Conservation (phyloP, 208 protist species). For the Naegleria lovaniensis region DNA sequence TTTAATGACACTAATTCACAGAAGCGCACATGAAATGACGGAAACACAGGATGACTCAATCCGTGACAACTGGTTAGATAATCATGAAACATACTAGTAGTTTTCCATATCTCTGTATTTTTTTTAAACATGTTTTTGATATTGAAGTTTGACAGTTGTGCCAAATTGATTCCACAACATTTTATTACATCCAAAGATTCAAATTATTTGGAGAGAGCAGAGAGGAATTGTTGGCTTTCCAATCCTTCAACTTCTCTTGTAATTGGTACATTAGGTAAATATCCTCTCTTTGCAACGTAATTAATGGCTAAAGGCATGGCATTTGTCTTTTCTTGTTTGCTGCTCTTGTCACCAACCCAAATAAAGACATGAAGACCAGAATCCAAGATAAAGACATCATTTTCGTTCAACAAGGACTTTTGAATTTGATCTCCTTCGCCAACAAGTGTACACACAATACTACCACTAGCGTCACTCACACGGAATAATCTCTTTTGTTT, state of each 20-base stretch:
- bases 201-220: background rate
- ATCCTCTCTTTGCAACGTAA: background rate
- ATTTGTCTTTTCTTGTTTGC: background rate
- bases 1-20: background rate
- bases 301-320: background rate
- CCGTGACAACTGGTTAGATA: too few relatives aligned
- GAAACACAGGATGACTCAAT: too few relatives aligned
- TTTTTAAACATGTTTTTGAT: too few relatives aligned
- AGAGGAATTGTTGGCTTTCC: background rate
- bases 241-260: background rate
- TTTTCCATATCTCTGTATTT: too few relatives aligned
- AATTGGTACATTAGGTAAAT: background rate
- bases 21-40: too few relatives aligned
- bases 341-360: background rate
- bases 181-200: too few relatives aligned
- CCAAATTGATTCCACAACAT: too few relatives aligned
- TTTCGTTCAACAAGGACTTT: background rate
- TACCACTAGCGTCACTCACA: background rate
- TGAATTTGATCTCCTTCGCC: background rate
- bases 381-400: conserved; percentile 26
- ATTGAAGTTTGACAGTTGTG: too few relatives aligned
- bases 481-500: background rate
- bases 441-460: background rate
- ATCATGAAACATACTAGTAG: too few relatives aligned
- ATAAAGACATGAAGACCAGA: background rate